Conservation (phyloP, 164 flowering plant species). For the Kalanchoe fedtschenkoi region DNA sequence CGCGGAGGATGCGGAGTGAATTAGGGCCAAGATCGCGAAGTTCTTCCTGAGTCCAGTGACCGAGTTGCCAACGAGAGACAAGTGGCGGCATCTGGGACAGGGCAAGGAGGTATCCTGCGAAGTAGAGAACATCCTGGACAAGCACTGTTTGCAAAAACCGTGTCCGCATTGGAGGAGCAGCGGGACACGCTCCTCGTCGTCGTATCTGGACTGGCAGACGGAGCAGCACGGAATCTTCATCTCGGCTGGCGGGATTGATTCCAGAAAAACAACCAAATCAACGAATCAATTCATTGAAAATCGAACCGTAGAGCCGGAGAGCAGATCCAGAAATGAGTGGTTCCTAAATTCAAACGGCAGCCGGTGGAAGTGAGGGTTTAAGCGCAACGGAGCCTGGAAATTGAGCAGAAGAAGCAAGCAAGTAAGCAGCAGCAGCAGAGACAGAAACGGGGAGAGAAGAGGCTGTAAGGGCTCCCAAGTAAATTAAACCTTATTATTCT, state of each 20-base stretch:
- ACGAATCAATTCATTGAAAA: neutral
- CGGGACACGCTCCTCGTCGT: conserved; percentile 83
- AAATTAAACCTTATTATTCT: too few relatives aligned
- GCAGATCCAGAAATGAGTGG: neutral
- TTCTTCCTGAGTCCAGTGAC: conserved; percentile 78
- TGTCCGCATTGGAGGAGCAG: conserved; percentile 96
- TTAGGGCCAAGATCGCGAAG: conserved; percentile 64
- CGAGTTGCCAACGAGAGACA: conserved; percentile 78
- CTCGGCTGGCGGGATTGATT: neutral
- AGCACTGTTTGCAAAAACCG: conserved; percentile 88
- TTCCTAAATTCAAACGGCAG: neutral
- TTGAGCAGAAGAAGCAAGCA: too few relatives aligned
- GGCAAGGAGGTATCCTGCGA: conserved; percentile 54
- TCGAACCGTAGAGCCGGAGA: neutral
- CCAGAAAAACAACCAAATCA: neutral
- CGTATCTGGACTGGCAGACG: conserved; percentile 76
- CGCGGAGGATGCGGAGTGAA: conserved; percentile 22
- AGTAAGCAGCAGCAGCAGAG: too few relatives aligned
- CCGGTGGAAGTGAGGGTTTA: neutral
- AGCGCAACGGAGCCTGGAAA: neutral
- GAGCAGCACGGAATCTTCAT: conserved; percentile 89
- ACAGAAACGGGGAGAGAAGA: too few relatives aligned
- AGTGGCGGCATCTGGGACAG: conserved; percentile 90
- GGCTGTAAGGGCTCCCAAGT: too few relatives aligned
- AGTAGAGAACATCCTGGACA: conserved; percentile 66